Percentiles rank a stretch among this genome's conserved stretches.
Conservation (phyloP, 768 basidiomycete species). For the Podaxis sp. region DNA sequence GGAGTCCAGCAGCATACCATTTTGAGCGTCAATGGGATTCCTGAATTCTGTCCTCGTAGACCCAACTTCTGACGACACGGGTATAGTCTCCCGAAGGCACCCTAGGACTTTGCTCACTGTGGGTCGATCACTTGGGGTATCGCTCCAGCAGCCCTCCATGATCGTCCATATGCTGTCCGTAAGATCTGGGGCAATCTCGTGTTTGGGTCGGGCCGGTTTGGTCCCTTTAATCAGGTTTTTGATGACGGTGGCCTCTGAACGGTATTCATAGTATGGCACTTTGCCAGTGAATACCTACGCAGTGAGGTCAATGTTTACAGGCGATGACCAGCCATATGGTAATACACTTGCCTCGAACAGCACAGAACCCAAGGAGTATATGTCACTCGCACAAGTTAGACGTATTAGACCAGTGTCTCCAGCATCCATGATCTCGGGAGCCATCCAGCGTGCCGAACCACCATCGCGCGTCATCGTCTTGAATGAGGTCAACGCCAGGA, state of each 20-base stretch:
- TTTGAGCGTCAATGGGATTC: not conserved
- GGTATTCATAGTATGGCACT: not conserved
- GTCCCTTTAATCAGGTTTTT: not conserved
- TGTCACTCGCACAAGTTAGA: not conserved
- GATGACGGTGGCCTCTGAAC: not conserved
- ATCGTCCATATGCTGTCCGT: slow-evolving; percentile 3
- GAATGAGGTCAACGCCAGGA: not conserved
- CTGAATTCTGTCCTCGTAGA: rapidly evolving
- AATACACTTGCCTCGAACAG: not conserved
- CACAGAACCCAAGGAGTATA: not conserved
- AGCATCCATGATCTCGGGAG: not conserved
- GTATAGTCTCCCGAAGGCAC: not conserved
- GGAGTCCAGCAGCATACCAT: not conserved
- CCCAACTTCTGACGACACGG: not conserved
- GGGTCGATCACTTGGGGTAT: not conserved
- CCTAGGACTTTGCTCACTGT: not conserved
- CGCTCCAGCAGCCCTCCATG: not conserved
- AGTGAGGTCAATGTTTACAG: not conserved
- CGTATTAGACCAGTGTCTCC: not conserved
- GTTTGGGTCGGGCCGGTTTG: not conserved
- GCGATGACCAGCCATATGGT: not conserved
- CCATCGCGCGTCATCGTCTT: not conserved
- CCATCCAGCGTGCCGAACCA: not conserved
- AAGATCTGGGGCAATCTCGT: not conserved
- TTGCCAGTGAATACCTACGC: not conserved